Evolutionary conservation across 106 monocot genomes (phyloP).

Genomic region (Acorus calamus): DNA sequence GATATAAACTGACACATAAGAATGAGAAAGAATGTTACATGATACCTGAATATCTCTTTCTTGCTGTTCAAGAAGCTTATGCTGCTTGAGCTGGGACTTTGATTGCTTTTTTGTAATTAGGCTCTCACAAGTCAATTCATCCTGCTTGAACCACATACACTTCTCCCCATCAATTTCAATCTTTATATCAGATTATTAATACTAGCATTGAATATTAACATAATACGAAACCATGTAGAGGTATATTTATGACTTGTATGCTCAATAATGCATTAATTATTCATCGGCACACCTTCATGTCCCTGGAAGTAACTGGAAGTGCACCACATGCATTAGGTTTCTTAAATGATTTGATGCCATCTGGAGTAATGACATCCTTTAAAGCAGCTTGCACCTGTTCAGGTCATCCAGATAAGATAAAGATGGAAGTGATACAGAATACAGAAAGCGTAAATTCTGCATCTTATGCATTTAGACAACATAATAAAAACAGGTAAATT

Average conservation of each 20-base stretch:
- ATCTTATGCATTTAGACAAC: not conserved
- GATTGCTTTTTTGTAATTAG: constrained; percentile 15
- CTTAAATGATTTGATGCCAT: constrained; percentile 33
- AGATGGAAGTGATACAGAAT: no score
- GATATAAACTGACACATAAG: not conserved
- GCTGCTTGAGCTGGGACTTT: constrained; percentile 25
- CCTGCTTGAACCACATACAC: constrained; percentile 20
- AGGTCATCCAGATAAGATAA: not conserved
- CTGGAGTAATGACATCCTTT: constrained; percentile 21
- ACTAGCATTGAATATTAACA: not conserved
- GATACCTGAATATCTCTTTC: constrained; percentile 64
- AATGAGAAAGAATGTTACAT: not conserved
- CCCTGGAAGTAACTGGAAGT: constrained; percentile 18
- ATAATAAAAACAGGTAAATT: no score
- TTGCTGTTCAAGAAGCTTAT: constrained; percentile 41
- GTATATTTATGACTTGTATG: constrained; percentile 5
- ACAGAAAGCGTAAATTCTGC: no score
- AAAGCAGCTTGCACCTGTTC: constrained; percentile 26
- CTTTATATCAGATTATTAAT: constrained; percentile 9
- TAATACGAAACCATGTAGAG: not conserved
- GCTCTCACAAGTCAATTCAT: not conserved
- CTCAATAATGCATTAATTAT: no score
- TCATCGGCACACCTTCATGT: constrained; percentile 28
- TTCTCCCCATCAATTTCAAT: constrained; percentile 24
- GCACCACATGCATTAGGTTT: constrained; percentile 49